Conservation (phyloP, 148 eudicot species). For the Dianthus caryophyllus region DNA sequence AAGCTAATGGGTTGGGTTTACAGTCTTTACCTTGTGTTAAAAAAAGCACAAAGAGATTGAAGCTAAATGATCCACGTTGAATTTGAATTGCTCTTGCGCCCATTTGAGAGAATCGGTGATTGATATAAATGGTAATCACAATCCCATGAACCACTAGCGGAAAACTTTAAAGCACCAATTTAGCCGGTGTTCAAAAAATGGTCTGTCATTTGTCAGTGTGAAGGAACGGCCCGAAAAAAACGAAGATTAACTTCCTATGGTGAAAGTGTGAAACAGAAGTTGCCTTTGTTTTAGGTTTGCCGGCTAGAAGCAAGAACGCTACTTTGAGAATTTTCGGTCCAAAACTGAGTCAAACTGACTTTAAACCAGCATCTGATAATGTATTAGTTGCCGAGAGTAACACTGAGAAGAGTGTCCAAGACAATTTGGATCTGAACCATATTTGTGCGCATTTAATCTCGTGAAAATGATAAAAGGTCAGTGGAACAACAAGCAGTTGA, state of each 20-base stretch:
- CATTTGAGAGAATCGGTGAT: too few species aligned
- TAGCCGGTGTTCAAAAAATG: constrained; percentile 27
- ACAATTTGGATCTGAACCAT: neutral
- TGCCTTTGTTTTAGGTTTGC: too few species aligned
- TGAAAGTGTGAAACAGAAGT: constrained; percentile 16
- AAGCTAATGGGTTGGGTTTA: neutral
- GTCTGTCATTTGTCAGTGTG: constrained; percentile 20
- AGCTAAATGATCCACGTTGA: neutral
- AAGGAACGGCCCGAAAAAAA: constrained; percentile 21
- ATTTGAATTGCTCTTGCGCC: neutral
- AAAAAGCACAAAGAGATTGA: neutral
- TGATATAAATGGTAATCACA: too few species aligned
- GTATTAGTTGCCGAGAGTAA: too few species aligned
- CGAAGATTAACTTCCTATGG: constrained; percentile 28
- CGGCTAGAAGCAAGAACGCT: too few species aligned
- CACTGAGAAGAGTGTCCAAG: too few species aligned
- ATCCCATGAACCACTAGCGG: too few species aligned
- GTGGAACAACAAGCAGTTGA: constrained; percentile 20
- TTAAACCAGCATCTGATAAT: too few species aligned
- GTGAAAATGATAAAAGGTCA: constrained; percentile 16
- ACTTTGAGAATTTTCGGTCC: too few species aligned
- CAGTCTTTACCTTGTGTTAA: neutral
- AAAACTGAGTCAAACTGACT: too few species aligned
- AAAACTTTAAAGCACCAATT: constrained; percentile 40
- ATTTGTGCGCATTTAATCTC: neutral